Base-by-base conservation (phyloP, 2,329 filamentous ascomycete species). In the Intubia oerlemansii region DNA sequence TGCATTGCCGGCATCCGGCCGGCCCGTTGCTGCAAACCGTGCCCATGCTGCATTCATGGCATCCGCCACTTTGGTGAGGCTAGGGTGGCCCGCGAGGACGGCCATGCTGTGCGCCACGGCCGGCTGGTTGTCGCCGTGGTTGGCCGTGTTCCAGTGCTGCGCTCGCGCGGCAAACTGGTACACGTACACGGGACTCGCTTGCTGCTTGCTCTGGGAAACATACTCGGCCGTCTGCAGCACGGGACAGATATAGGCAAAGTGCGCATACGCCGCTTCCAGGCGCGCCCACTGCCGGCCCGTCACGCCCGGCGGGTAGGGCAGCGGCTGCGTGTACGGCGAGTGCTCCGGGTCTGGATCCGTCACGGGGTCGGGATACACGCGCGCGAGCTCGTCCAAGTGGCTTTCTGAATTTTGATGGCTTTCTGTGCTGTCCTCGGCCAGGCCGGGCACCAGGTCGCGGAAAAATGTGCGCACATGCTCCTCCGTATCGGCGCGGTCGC, bases 191-290 rank as follows among this genome's bases (percentile, higher is more conserved):
- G n/a, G n/a, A n/a, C n/a, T n/a, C n/a, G n/a, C n/a, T n/a, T n/a
- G n/a, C 34, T 40, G 5, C 42, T 43, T 16, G 15, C 14, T 23
- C 28, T 5, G 37, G 7, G 50, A 49, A 16, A 54, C 46, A 17
- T 52, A 53, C 31, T 61, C 50, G 0, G 62, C 66, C 0, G 62
- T 66, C 42, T 73, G 65, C 4, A 70, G 50, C 0, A 74, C 64
- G 0, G 70, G 69, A 14, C 62, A 64, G 27, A 71, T 62, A 40
- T 74, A 74, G 0, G 66, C 68, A 40, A 67, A 74, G 40, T 74
- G 62, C 1, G 56, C 62, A 42, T 75, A 75, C 0, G 64, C 65
- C 8, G 62, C 60, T 38, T 67, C 62, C 4, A 70, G 47, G 2
- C 68, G 55, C 28, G 54, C 53, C 48, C 61, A 73, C 42, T 72